phyloP scores from a whole-genome alignment of 768 basidiomycete species.

The Suillus subluteus region DNA sequence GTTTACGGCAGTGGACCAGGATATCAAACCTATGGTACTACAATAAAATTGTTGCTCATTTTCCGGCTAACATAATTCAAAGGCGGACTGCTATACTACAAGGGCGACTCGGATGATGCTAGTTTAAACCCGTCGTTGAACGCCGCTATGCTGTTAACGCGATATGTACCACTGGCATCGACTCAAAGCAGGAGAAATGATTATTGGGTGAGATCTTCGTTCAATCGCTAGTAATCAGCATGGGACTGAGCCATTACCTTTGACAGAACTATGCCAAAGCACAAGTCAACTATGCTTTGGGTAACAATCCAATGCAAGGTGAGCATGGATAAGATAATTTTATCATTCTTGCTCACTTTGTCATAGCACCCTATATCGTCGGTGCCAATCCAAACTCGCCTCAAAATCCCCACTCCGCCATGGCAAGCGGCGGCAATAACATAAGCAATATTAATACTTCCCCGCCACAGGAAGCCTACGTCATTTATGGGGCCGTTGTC shows the following conservation, averaged over 20 bases:
- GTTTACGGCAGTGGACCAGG: constrained; percentile 59
- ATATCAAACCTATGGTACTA: constrained; percentile 62
- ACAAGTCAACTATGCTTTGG: constrained; percentile 83
- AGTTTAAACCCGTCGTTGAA: constrained; percentile 88
- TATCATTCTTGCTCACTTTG: constrained; percentile 7
- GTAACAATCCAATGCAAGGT: constrained; percentile 91
- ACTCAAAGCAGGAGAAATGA: constrained; percentile 54
- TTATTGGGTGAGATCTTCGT: constrained; percentile 54
- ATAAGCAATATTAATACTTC: constrained; percentile 69
- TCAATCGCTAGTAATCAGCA: neutral
- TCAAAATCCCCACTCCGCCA: constrained; percentile 86
- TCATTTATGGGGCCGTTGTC: constrained; percentile 85
- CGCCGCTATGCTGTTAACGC: constrained; percentile 78
- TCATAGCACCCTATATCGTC: constrained; percentile 63
- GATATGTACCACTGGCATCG: constrained; percentile 77
- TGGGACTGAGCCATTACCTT: neutral
- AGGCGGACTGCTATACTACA: constrained; percentile 84
- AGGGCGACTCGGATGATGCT: constrained; percentile 81
- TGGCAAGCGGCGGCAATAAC: constrained; percentile 83
- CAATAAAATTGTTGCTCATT: constrained; percentile 5
- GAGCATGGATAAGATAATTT: constrained; percentile 20
- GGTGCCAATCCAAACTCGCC: constrained; percentile 92
- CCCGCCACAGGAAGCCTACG: constrained; percentile 72
- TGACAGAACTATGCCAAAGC: constrained; percentile 68
- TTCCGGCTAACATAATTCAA: constrained; percentile 6